Evolutionary conservation across 75 land plant species (phyloP).

Genomic region (Azolla pinnata): DNA sequence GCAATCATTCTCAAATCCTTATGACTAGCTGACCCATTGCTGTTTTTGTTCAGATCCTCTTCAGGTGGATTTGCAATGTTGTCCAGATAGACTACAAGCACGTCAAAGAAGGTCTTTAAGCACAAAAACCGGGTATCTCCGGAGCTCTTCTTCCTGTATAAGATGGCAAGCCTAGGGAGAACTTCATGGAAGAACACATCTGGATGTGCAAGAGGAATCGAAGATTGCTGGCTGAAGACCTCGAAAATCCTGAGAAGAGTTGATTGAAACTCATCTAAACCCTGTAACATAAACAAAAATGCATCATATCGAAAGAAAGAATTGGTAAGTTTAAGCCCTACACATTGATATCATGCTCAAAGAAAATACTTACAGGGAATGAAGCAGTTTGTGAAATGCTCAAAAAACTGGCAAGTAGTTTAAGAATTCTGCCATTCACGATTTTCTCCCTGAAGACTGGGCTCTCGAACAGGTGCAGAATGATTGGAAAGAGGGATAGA

Average conservation of each 20-base stretch:
- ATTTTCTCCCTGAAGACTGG: constrained; percentile 55
- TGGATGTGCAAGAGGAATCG: constrained; percentile 37
- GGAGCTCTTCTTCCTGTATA: constrained; percentile 85
- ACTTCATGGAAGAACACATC: constrained; percentile 46
- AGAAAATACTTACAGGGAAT: constrained; percentile 50
- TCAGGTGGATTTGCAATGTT: constrained; percentile 26
- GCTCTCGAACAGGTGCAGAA: constrained; percentile 78
- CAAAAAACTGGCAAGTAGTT: constrained; percentile 56
- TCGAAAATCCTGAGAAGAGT: constrained; percentile 76
- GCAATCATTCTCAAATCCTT: constrained; percentile 58
- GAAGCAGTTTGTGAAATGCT: constrained; percentile 52
- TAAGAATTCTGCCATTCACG: constrained; percentile 45
- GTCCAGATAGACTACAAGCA: constrained; percentile 56
- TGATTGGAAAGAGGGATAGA: constrained; percentile 68
- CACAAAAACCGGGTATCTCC: constrained; percentile 94
- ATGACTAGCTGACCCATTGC: constrained; percentile 1
- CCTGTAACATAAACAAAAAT: constrained; percentile 38
- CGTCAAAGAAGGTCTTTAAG: constrained; percentile 72
- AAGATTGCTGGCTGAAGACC: constrained; percentile 59
- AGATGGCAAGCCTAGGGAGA: constrained; percentile 69
- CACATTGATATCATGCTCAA: no score
- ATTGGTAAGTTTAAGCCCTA: no score
- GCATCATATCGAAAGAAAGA: background rate
- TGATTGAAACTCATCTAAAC: constrained; percentile 89
- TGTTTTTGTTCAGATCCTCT: constrained; percentile 2